Base-by-base conservation (phyloP, 345 rosid genomes). In the Linum usitatissimum region DNA sequence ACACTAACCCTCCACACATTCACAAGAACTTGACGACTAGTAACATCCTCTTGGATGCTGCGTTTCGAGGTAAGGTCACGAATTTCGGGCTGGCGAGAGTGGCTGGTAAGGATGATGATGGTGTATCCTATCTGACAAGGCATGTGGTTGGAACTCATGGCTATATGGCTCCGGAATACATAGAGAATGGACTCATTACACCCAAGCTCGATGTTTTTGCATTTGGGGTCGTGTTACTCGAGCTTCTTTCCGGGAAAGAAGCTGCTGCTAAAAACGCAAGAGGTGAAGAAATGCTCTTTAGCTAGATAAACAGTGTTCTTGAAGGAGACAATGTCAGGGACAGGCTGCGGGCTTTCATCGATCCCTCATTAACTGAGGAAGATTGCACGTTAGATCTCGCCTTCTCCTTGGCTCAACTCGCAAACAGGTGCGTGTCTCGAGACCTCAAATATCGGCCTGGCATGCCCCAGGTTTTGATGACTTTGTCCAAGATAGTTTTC, bases 71-170 rank as follows among this genome's bases (percentile, higher is more conserved):
- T 66, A 92, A 89, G 78, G 57, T 92, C 38, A 67, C 86, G 1
- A 89, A 92, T 69, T 92, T 92, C 48, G 91, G 96, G 0, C 64
- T 83, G 36, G 96, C 97, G 4, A 87, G 96, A 76, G 66, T 66
- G 36, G 66, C 79, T 23, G 85, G 2, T 10, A 1, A 45, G 15
- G 51, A 12, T 10, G 17, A 45, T 45, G 51, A 70, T 45, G 80
- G 71, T 18, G 82, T 73, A 17, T 59, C 83, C 73, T 91, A 85
- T 65, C 55, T 87, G 61, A 92, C 97, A 0, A 79, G 87, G 42
- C 96, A 89, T 28, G 97, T 92, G 30, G 79, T 87, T 9, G 97
- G 96, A 51, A 84, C 86, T 31, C 87, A 89, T 51, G 95, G 97
- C 15, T 92, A 89, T 61, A 74, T 92, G 88, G 85, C 97, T 21